Evolutionary conservation across 2,329 filamentous ascomycete species (phyloP).

Genomic region (Microsporum audouinii): DNA sequence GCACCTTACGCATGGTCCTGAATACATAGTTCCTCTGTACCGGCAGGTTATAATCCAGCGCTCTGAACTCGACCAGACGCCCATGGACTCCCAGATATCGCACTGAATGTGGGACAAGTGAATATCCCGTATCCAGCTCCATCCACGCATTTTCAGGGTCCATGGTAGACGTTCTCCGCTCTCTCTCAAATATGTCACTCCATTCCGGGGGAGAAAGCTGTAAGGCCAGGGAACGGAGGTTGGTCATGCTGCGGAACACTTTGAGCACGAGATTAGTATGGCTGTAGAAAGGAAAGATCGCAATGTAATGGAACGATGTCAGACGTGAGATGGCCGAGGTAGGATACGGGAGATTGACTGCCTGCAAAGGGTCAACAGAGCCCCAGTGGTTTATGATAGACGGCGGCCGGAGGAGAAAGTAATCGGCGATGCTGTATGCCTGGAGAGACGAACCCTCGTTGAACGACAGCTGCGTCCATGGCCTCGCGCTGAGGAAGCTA

Average conservation of each 20-base stretch:
- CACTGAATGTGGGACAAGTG: constrained; percentile 33
- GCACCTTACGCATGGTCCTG: constrained; percentile 17
- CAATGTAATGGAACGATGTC: constrained; percentile 45
- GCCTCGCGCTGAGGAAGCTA: constrained; percentile 46
- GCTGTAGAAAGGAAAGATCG: constrained; percentile 54
- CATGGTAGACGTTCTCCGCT: constrained; percentile 27
- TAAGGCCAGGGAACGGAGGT: constrained; percentile 44
- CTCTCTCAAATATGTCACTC: constrained; percentile 30
- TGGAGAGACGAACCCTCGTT: constrained; percentile 67
- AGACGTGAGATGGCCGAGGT: constrained; percentile 35
- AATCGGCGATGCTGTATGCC: constrained; percentile 61
- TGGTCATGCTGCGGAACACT: constrained; percentile 40
- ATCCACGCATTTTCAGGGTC: constrained; percentile 41
- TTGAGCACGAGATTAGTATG: constrained; percentile 43
- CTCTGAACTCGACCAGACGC: constrained; percentile 19
- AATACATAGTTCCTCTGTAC: constrained; percentile 21
- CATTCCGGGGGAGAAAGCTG: constrained; percentile 37
- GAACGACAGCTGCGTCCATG: constrained; percentile 54
- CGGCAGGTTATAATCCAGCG: constrained; percentile 25
- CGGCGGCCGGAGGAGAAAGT: constrained; percentile 53
- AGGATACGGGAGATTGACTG: constrained; percentile 25
- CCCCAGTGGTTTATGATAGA: constrained; percentile 45
- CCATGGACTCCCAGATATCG: constrained; percentile 17
- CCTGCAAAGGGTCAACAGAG: constrained; percentile 18
- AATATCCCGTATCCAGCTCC: constrained; percentile 44